Evolutionary conservation across 2,329 filamentous ascomycete genomes (phyloP), one percentile per base, ranked within the genome.

Genomic region (Ophiostoma himal-ulmi): DNA sequence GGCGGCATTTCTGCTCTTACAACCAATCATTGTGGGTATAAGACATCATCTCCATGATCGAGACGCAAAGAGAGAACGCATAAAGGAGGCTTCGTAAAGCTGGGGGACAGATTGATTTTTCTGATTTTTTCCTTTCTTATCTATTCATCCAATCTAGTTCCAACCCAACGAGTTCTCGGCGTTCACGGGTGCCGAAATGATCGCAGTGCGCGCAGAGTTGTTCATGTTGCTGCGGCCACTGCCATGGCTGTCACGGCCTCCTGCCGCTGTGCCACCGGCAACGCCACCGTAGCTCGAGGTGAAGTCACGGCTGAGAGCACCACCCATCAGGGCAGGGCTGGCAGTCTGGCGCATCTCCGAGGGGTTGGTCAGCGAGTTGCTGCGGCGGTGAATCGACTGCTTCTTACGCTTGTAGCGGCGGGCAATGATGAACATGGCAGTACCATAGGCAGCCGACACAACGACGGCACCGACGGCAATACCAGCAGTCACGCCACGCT

Each of bases 81-180:
- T 54, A 44, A 5, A n/a, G n/a, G 41, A 17, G 5, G 30, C 62
- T 39, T 37, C 20, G 20, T 26, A 41, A 36, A 65, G 36, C 62
- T 39, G 36, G 65, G 65, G 22, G 39, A 67, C 39, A 67, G 65
- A 41, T 13, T 65, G 34, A 22, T 65, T 37, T 67, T 67, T 67
- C 8, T 44, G 41, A 20, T 65, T 34, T 65, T 65, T 39, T 39
- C 8, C 20, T 66, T 66, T 39, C 37, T 48, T 67, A 48, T 48
- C 22, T 67, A 48, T 22, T 67, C 37, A 20, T 67, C 65, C 62
- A 41, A 22, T 66, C 26, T 85, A 97, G 83, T 96, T 96, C 94
- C 94, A 97, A 76, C 94, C 94, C 74, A 97, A 86, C 68, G 93
- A 96, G 85, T 97, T 97, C 83, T 96, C 93, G 3, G 93, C 91